Conservation (phyloP, 805 yeast species). For the Candida easanensis region DNA sequence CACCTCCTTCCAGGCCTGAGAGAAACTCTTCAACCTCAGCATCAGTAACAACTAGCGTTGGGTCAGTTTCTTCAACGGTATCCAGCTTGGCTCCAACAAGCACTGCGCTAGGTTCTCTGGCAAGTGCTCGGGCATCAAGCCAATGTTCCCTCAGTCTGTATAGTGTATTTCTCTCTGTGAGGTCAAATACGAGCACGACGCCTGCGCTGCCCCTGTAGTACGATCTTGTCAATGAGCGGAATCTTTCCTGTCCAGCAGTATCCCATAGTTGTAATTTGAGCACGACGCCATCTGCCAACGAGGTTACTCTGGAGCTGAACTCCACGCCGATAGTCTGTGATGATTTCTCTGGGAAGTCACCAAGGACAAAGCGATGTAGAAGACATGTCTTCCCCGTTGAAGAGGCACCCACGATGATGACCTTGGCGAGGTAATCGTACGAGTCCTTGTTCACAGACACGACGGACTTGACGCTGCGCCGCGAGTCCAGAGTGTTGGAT, state of each 20-base stretch:
- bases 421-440: conserved; percentile 37
- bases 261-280: conserved; percentile 34
- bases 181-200: conserved; percentile 35
- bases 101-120: conserved; percentile 28
- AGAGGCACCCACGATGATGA: conserved; percentile 41
- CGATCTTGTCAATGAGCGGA: conserved; percentile 35
- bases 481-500: background rate
- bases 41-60: conserved; percentile 28
- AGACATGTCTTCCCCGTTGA: conserved; percentile 44
- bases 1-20: conserved; percentile 28
- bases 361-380: conserved; percentile 33
- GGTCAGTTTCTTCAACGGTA: conserved; percentile 22
- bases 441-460: conserved; percentile 9
- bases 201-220: conserved; percentile 39
- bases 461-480: background rate
- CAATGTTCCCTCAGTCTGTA: conserved; percentile 30
- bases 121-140: conserved; percentile 30
- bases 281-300: conserved; percentile 12
- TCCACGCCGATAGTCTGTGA: conserved; percentile 42
- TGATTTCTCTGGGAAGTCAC: conserved; percentile 18
- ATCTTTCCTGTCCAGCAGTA: conserved; percentile 38
- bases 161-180: conserved; percentile 27
- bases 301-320: conserved; percentile 31
- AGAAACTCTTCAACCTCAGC: conserved; percentile 34
- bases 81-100: conserved; percentile 37